These are phyloP conservation scores for Cephaloascus albidus DNA, from an alignment of 805 yeast genomes.

Conservation along the genomic window DNA sequence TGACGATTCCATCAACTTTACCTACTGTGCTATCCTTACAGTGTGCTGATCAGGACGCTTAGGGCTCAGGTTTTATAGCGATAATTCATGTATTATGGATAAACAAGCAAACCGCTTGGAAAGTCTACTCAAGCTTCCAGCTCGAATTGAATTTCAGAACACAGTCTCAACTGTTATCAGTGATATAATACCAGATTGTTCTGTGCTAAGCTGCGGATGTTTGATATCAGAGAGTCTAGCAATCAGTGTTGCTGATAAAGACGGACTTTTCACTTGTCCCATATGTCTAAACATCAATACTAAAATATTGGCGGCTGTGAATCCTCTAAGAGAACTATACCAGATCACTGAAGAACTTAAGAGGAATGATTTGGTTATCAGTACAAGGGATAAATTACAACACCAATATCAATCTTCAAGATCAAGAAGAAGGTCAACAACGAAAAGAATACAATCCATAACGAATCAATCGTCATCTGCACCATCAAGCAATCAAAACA, in stretches of 20 bases:
- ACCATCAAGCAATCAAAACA: slow-evolving; percentile 2
- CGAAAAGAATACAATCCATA: not conserved
- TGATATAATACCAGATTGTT: slow-evolving; percentile 14
- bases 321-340: not conserved
- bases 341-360: not conserved
- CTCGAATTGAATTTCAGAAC: slow-evolving; percentile 2
- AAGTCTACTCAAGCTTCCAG: not conserved
- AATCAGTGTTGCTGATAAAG: slow-evolving; percentile 6
- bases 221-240: slow-evolving; percentile 21
- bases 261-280: slow-evolving; percentile 21
- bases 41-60: too few species aligned
- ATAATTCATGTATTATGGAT: not conserved
- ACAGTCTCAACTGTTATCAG: slow-evolving; percentile 5
- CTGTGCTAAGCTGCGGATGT: slow-evolving; percentile 30
- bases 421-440: not conserved
- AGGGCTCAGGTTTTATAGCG: too few species aligned
- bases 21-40: too few species aligned
- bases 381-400: not conserved
- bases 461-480: not conserved
- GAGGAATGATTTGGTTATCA: not conserved
- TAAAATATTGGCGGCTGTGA: not conserved
- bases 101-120: not conserved
- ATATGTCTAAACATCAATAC: slow-evolving; percentile 13
- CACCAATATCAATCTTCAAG: not conserved
- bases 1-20: too few species aligned